Evolutionary conservation across 208 protist species (phyloP).

Genomic region (Giardia muris): DNA sequence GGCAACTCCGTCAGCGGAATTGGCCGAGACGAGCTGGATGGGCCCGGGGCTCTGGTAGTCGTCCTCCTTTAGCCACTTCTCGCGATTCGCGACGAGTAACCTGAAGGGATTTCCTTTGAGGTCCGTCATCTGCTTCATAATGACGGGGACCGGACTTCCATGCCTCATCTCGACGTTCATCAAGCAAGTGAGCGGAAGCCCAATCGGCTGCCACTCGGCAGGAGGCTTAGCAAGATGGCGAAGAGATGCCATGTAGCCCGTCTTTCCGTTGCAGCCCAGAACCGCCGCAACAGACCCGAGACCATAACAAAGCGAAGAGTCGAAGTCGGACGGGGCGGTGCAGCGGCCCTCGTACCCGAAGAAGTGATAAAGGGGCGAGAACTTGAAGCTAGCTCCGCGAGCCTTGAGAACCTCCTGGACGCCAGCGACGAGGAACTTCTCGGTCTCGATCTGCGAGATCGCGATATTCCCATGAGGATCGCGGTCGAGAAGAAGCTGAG

Average conservation of each 20-base stretch:
- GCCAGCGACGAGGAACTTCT: constrained; percentile 42
- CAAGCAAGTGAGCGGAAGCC: constrained; percentile 45
- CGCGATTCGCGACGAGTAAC: constrained; percentile 27
- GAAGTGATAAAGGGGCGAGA: constrained; percentile 49
- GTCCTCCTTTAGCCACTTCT: constrained; percentile 39
- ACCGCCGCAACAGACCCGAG: constrained; percentile 43
- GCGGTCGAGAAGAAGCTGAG: constrained; percentile 38
- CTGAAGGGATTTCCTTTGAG: constrained; percentile 38
- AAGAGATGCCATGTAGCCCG: constrained; percentile 47
- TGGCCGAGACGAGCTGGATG: constrained; percentile 27
- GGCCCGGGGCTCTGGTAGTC: constrained; percentile 40
- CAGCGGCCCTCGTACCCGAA: constrained; percentile 56
- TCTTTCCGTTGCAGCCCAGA: constrained; percentile 36
- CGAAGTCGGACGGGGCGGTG: constrained; percentile 49
- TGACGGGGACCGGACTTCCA: constrained; percentile 40
- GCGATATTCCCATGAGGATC: constrained; percentile 49
- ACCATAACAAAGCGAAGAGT: constrained; percentile 51
- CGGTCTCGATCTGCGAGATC: constrained; percentile 52
- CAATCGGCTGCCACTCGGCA: constrained; percentile 42
- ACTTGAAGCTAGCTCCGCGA: constrained; percentile 35
- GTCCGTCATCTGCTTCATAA: constrained; percentile 45
- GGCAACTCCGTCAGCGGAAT: background rate
- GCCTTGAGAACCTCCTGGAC: constrained; percentile 13
- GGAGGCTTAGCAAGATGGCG: constrained; percentile 31
- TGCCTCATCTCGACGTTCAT: constrained; percentile 45